phyloP scores from a whole-genome alignment of 139 green algal genomes.

The Nannochloris sp. region DNA sequence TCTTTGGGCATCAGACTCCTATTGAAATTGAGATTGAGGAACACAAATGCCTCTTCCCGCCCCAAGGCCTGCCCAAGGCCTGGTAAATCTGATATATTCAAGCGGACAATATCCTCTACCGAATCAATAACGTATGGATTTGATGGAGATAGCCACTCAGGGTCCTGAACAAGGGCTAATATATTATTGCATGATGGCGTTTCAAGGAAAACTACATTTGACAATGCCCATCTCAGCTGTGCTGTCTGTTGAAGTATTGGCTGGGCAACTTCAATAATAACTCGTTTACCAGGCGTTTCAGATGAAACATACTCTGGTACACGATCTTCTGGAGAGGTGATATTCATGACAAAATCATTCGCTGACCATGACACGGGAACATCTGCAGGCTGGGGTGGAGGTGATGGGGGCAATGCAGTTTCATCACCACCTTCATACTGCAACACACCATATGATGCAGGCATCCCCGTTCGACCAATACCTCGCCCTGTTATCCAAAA shows the following conservation, averaged over 20 bases:
- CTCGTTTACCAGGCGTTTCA: background rate
- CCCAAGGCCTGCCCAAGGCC: background rate
- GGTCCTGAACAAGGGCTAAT: background rate
- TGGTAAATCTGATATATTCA: background rate
- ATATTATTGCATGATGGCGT: conserved; percentile 13
- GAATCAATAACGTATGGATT: background rate
- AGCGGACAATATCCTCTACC: background rate
- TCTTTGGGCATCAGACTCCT: conserved; percentile 14
- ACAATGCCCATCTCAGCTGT: conserved; percentile 12
- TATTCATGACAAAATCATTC: background rate
- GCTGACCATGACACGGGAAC: background rate
- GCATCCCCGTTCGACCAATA: background rate
- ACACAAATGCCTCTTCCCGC: conserved; percentile 1
- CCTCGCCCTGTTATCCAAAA: background rate
- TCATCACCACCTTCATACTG: background rate
- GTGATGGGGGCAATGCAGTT: background rate
- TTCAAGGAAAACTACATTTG: background rate
- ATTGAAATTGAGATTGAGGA: conserved; percentile 6
- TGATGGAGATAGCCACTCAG: background rate
- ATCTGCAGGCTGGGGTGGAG: background rate
- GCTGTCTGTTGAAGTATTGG: conserved; percentile 5
- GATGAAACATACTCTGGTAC: background rate
- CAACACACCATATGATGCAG: background rate
- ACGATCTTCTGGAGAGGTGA: background rate
- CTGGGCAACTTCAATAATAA: background rate